These are phyloP conservation scores for Cryptosporidium ryanae DNA, from an alignment of 169 alveolate genomes.

Conservation along the genomic window DNA sequence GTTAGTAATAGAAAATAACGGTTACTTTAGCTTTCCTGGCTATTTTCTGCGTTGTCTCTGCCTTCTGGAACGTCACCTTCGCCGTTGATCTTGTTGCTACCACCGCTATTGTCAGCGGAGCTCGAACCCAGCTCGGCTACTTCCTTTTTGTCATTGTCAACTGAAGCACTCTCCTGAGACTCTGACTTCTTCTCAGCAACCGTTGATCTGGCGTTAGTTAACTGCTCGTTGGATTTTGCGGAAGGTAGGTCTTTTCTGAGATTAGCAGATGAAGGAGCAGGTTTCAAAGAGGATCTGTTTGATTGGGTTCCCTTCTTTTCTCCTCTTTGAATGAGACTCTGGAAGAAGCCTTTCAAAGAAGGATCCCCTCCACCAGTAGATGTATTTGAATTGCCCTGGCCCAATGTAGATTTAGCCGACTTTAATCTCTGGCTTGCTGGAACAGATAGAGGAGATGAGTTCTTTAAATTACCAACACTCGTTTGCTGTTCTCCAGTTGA, in stretches of 20 bases:
- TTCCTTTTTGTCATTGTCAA: neutral
- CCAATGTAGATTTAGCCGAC: conserved; percentile 16
- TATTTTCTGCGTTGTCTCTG: no score
- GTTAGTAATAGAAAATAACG: no score
- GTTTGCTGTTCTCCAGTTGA: conserved; percentile 2
- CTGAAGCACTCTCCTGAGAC: neutral
- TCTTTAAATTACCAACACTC: neutral
- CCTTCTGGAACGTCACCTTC: no score
- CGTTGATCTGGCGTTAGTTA: neutral
- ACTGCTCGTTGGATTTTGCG: neutral
- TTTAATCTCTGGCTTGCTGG: conserved; percentile 35
- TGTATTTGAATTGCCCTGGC: conserved; percentile 8
- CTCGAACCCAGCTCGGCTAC: neutral
- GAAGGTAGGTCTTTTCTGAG: conserved; percentile 22
- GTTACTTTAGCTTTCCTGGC: no score
- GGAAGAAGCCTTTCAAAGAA: conserved; percentile 65
- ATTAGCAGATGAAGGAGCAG: conserved; percentile 33
- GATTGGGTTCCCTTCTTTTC: conserved; percentile 38
- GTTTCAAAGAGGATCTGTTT: conserved; percentile 22
- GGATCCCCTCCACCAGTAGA: conserved; percentile 56
- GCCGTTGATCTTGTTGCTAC: neutral
- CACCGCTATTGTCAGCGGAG: neutral
- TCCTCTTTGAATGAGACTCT: conserved; percentile 69
- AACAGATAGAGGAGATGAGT: neutral
- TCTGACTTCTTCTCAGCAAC: neutral